Percentiles rank a stretch among this genome's conserved stretches.
These are phyloP conservation scores for Entomortierella lignicola DNA, from an alignment of 192 early-diverging fungal species.

Conservation along the genomic window DNA sequence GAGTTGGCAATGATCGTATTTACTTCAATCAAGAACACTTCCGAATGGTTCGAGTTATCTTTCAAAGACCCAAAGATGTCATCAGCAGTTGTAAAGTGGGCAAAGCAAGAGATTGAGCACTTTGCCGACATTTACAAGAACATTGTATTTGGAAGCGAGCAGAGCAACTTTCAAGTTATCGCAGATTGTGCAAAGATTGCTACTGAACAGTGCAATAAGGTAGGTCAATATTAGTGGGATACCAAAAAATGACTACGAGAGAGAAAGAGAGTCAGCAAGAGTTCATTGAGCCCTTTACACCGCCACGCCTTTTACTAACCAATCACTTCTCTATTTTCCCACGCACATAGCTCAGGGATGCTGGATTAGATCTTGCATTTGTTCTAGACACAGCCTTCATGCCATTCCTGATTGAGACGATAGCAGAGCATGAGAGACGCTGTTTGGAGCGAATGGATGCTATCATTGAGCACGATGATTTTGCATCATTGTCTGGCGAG, in stretches of 20 bases:
- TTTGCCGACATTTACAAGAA: slow-evolving; percentile 90
- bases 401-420: slow-evolving; percentile 76
- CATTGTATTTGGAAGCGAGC: slow-evolving; percentile 82
- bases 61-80: slow-evolving; percentile 92
- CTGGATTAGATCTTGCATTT: slow-evolving; percentile 88
- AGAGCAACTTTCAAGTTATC: slow-evolving; percentile 81
- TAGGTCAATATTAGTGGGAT: too few relatives aligned
- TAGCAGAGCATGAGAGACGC: slow-evolving; percentile 74
- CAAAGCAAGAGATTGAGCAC: slow-evolving; percentile 82
- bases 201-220: slow-evolving; percentile 80
- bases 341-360: slow-evolving; percentile 74
- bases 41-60: slow-evolving; percentile 93
- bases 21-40: slow-evolving; percentile 91
- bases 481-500: slow-evolving; percentile 67
- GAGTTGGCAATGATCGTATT: slow-evolving; percentile 92
- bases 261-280: too few relatives aligned
- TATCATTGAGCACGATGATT: slow-evolving; percentile 75
- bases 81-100: slow-evolving; percentile 95
- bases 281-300: too few relatives aligned
- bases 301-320: too few relatives aligned
- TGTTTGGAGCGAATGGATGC: slow-evolving; percentile 73
- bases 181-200: slow-evolving; percentile 85
- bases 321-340: too few relatives aligned
- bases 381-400: slow-evolving; percentile 85
- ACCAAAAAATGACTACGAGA: too few relatives aligned